Percentiles rank a stretch among this genome's conserved stretches.
phyloP scores from a whole-genome alignment of 2,329 filamentous ascomycete genomes.

The Cladophialophora immunda region DNA sequence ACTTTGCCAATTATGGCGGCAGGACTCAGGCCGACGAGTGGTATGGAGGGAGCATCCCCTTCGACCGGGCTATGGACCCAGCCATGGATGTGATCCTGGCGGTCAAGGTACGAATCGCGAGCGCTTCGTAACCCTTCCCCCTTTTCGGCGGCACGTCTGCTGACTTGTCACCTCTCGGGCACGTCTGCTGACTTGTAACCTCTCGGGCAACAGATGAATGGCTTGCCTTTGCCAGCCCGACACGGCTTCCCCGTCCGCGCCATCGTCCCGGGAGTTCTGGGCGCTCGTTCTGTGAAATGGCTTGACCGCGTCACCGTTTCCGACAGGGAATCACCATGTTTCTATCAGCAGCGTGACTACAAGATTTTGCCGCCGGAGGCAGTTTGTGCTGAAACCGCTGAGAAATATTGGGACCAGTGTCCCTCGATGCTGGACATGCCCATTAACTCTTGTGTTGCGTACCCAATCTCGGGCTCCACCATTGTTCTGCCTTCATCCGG shows the following conservation, averaged over 20 bases:
- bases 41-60: conserved; percentile 66
- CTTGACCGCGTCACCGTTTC: conserved; percentile 63
- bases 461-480: conserved; percentile 56
- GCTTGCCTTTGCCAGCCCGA: conserved; percentile 54
- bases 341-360: conserved; percentile 68
- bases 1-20: conserved; percentile 63
- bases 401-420: conserved; percentile 61
- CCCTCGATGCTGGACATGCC: conserved; percentile 64
- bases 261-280: conserved; percentile 62
- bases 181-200: conserved; percentile 22
- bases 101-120: conserved; percentile 51
- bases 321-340: conserved; percentile 60
- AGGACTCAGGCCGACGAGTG: conserved; percentile 65
- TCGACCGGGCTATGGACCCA: conserved; percentile 54
- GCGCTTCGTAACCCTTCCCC: not conserved
- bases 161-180: conserved; percentile 16
- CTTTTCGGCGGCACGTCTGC: conserved; percentile 1
- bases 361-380: conserved; percentile 65
- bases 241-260: conserved; percentile 64
- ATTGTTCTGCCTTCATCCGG: conserved; percentile 52
- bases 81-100: conserved; percentile 59
- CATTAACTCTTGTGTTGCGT: conserved; percentile 63
- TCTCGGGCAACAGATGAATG: conserved; percentile 56
- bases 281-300: conserved; percentile 66
- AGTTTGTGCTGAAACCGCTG: conserved; percentile 57